phyloP scores from a whole-genome alignment of 495 filamentous ascomycete genomes.

The Penicillium nucicola region DNA sequence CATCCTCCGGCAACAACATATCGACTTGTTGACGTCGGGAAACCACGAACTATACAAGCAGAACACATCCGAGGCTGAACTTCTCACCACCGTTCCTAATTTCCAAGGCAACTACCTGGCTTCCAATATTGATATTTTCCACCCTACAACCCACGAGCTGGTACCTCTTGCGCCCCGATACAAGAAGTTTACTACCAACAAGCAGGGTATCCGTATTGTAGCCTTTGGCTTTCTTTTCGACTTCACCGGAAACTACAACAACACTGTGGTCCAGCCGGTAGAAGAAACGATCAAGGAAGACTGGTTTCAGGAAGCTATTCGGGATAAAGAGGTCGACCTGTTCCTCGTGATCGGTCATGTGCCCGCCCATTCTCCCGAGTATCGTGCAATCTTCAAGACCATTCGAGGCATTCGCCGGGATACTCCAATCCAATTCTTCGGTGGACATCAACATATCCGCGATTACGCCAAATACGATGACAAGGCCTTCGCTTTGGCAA shows the following conservation, averaged over 20 bases:
- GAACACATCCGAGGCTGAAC: slow-evolving; percentile 73
- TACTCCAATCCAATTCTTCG: slow-evolving; percentile 89
- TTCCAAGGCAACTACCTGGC: slow-evolving; percentile 75
- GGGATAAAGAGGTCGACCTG: slow-evolving; percentile 75
- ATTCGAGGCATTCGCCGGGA: slow-evolving; percentile 76
- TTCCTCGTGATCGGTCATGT: slow-evolving; percentile 89
- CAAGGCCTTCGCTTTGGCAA: slow-evolving; percentile 77
- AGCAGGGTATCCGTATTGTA: slow-evolving; percentile 75
- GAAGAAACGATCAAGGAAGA: slow-evolving; percentile 72
- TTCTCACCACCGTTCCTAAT: slow-evolving; percentile 70
- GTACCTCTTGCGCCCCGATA: slow-evolving; percentile 79
- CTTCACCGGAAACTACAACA: slow-evolving; percentile 84
- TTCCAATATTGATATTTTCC: slow-evolving; percentile 88
- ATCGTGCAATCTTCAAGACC: slow-evolving; percentile 67
- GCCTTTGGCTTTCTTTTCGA: slow-evolving; percentile 95
- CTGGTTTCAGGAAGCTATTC: slow-evolving; percentile 88
- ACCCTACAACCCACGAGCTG: slow-evolving; percentile 61
- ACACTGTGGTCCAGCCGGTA: slow-evolving; percentile 78
- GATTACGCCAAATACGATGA: slow-evolving; percentile 80
- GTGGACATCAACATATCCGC: slow-evolving; percentile 86
- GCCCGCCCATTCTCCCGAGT: slow-evolving; percentile 74
- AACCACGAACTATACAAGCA: slow-evolving; percentile 94
- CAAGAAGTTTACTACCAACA: slow-evolving; percentile 85
- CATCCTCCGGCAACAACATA: slow-evolving; percentile 74
- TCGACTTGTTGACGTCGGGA: slow-evolving; percentile 84